These are phyloP conservation scores for Rhynchosporium agropyri DNA, from an alignment of 2,329 filamentous ascomycete species.

Conservation along the genomic window DNA sequence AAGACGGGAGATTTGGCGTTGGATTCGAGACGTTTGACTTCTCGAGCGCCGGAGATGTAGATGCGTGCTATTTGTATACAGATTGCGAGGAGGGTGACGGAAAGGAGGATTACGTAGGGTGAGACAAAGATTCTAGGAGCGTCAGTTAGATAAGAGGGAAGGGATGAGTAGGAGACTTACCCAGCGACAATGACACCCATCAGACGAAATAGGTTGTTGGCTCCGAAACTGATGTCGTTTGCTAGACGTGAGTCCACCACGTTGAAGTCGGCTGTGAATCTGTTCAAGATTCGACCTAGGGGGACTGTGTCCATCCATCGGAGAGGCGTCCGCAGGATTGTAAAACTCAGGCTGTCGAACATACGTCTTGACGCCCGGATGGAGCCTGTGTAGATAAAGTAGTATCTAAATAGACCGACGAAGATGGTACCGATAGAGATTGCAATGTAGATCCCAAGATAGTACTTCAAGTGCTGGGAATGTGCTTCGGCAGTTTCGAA, in stretches of 20 bases:
- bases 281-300: conserved; percentile 74
- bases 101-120: conserved; percentile 64
- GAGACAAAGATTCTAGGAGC: conserved; percentile 61
- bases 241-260: conserved; percentile 70
- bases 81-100: conserved; percentile 58
- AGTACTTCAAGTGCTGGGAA: conserved; percentile 56
- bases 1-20: conserved; percentile 78
- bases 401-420: conserved; percentile 64
- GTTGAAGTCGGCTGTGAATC: conserved; percentile 78
- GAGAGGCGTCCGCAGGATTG: conserved; percentile 72
- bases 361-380: conserved; percentile 69
- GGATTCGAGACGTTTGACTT: conserved; percentile 77
- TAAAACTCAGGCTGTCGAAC: conserved; percentile 67
- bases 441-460: conserved; percentile 67
- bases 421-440: conserved; percentile 60
- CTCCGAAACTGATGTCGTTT: conserved; percentile 62
- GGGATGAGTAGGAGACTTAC: conserved; percentile 32
- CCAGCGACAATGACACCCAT: conserved; percentile 68
- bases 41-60: conserved; percentile 72
- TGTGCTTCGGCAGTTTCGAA: background rate
- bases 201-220: conserved; percentile 62
- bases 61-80: conserved; percentile 60
- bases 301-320: conserved; percentile 81
- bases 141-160: conserved; percentile 58
- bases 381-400: conserved; percentile 65